These are phyloP conservation scores for Pontederia crassipes DNA, from an alignment of 176 grass and related monocot species.

Conservation along the genomic window DNA sequence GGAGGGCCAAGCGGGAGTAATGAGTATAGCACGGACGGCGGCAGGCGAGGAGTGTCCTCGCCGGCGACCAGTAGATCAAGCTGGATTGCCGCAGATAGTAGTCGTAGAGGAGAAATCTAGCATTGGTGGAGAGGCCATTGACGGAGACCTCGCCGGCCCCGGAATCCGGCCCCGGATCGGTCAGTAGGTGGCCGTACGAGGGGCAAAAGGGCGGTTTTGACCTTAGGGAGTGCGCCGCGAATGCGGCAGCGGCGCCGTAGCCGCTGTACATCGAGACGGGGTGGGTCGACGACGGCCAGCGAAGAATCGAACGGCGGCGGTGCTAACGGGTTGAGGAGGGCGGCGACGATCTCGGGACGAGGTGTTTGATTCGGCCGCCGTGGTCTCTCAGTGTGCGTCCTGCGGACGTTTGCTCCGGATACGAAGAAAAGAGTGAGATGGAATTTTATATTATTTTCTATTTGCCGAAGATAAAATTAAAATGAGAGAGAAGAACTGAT, in stretches of 20 bases:
- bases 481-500: no score
- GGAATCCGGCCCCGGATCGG: not conserved
- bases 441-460: no score
- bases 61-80: slow-evolving; percentile 18
- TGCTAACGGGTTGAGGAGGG: no score
- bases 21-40: not conserved
- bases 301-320: not conserved
- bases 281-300: not conserved
- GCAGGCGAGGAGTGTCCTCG: slow-evolving; percentile 8
- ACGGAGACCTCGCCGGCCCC: not conserved
- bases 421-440: no score
- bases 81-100: slow-evolving; percentile 10
- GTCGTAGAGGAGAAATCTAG: slow-evolving; percentile 15
- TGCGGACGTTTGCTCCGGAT: no score
- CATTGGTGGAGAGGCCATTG: slow-evolving; percentile 1
- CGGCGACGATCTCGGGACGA: no score
- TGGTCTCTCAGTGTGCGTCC: no score
- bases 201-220: slow-evolving; percentile 16
- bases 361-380: no score
- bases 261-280: slow-evolving; percentile 13
- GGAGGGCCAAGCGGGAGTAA: not conserved
- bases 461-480: no score
- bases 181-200: not conserved
- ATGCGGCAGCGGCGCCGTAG: not conserved
- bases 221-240: slow-evolving; percentile 9